Evolutionary conservation across 352 stramenopile species (phyloP), one percentile per base, ranked within the genome.

Genomic region (Ophiocytium majus): DNA sequence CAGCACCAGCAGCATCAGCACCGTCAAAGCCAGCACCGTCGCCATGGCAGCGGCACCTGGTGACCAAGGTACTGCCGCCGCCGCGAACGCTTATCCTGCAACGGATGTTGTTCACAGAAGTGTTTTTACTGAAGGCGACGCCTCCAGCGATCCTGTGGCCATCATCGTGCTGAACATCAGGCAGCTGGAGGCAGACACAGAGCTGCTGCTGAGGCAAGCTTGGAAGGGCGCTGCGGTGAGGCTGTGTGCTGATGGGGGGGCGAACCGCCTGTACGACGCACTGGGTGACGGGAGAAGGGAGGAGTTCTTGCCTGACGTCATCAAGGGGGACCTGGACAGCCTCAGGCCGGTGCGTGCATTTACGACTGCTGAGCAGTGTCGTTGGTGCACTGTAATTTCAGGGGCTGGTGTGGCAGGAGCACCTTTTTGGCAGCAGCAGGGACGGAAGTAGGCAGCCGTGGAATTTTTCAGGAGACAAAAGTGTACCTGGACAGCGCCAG

Each of bases 321-420:
- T 99, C 86, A 96, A 96, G 75, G 96, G 96, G 43, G 96, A 99
- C 89, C 90, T 99, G 79, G 96, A 99, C 91, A 98, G 94, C 14
- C 89, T 98, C 23, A 91, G 93, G 5, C 81, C 89, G 19, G 91
- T n/a, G n/a, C n/a, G n/a, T n/a, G n/a, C n/a, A n/a, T n/a, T n/a
- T n/a, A n/a, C n/a, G n/a, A n/a, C n/a, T n/a, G n/a, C n/a, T n/a
- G n/a, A n/a, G n/a, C n/a, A n/a, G n/a, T n/a, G n/a, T n/a, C n/a
- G n/a, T n/a, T n/a, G n/a, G n/a, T n/a, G n/a, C n/a, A n/a, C n/a
- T n/a, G n/a, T n/a, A n/a, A n/a, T n/a, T n/a, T n/a, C n/a, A n/a
- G n/a, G n/a, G n/a, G n/a, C n/a, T n/a, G n/a, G n/a, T n/a, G n/a
- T n/a, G n/a, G n/a, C n/a, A n/a, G n/a, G n/a, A n/a, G n/a, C n/a